Evolutionary conservation across 768 basidiomycete genomes (phyloP).

Genomic region (Neoboletus brunneissimus): DNA sequence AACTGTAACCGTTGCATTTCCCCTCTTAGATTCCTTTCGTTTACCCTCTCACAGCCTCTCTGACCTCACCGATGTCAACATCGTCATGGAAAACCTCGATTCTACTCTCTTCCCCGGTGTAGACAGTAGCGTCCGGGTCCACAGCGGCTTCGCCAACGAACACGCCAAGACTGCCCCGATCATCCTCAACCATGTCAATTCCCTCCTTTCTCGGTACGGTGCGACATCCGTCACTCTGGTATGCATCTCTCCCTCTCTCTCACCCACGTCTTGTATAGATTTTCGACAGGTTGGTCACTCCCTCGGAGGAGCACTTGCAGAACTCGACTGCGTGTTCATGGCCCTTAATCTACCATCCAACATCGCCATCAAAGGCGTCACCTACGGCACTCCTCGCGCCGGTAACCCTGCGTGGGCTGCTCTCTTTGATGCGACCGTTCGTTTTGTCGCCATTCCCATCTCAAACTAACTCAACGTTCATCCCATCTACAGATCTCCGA

Average conservation of each 20-base stretch:
- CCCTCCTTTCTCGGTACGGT: slow-evolving; percentile 36
- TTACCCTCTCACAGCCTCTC: slow-evolving; percentile 37
- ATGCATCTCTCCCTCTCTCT: slow-evolving; percentile 8
- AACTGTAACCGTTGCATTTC: slow-evolving; percentile 39
- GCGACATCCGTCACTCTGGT: slow-evolving; percentile 43
- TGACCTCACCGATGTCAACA: slow-evolving; percentile 47
- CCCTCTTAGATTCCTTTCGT: not conserved
- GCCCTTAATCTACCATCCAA: slow-evolving; percentile 44
- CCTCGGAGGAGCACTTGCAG: slow-evolving; percentile 51
- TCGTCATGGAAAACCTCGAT: slow-evolving; percentile 40
- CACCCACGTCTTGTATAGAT: not conserved
- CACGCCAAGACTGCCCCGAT: slow-evolving; percentile 46
- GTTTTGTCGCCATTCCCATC: not conserved
- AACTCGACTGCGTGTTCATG: slow-evolving; percentile 49
- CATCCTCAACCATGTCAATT: slow-evolving; percentile 45
- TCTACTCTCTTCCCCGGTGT: slow-evolving; percentile 55
- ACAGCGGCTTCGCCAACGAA: slow-evolving; percentile 51
- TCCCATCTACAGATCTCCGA: slow-evolving; percentile 16
- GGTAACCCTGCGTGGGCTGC: slow-evolving; percentile 29
- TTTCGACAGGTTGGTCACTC: slow-evolving; percentile 44
- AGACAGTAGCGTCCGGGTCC: slow-evolving; percentile 41
- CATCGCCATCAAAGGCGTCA: slow-evolving; percentile 32
- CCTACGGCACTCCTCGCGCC: slow-evolving; percentile 32
- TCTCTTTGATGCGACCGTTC: slow-evolving; percentile 26
- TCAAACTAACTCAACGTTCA: not conserved